phyloP scores from a whole-genome alignment of 306 rosid species.

The Quercus alba region DNA sequence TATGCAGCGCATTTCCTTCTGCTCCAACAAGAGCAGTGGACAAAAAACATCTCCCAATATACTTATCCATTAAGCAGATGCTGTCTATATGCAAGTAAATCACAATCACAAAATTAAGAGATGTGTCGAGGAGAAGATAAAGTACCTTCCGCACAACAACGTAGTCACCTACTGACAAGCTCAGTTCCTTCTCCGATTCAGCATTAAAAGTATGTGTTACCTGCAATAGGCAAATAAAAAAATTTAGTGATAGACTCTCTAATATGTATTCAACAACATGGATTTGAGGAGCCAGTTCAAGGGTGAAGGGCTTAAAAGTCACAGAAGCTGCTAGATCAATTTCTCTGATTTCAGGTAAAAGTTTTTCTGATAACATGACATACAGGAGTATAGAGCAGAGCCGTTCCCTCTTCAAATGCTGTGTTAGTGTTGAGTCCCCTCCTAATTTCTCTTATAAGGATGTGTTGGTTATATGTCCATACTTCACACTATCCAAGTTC shows the following conservation, averaged over 20 bases:
- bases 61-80: background rate
- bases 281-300: conserved; percentile 7
- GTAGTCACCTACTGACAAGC: conserved; percentile 83
- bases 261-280: background rate
- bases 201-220: conserved; percentile 70
- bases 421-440: background rate
- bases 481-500: background rate
- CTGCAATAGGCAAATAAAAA: conserved; percentile 39
- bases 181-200: conserved; percentile 80
- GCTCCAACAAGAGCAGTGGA: background rate
- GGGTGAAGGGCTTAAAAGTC: background rate
- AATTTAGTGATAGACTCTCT: background rate
- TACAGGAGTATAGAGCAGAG: background rate
- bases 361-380: background rate
- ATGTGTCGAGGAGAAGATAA: conserved; percentile 7
- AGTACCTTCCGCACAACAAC: conserved; percentile 86
- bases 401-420: background rate
- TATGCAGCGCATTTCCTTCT: background rate
- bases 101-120: background rate
- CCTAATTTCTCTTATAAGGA: background rate
- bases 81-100: background rate
- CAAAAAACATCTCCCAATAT: background rate
- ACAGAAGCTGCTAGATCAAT: background rate
- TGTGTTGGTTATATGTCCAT: background rate
- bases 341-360: background rate